Evolutionary conservation across 2,329 filamentous ascomycete species (phyloP).

Genomic region (Aspergillus fumigatiaffinis): DNA sequence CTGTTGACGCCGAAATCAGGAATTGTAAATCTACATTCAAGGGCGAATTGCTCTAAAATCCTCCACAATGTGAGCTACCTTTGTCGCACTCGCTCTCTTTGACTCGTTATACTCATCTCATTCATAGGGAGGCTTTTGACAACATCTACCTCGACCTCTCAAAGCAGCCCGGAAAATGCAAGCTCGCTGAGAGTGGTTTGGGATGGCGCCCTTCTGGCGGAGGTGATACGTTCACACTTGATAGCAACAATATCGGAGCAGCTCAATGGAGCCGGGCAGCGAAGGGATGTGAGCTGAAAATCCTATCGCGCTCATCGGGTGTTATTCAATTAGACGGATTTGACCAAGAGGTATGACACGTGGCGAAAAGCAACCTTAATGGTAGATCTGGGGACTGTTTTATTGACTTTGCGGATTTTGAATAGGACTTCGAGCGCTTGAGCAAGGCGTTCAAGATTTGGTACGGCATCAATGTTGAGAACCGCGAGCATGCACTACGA

Average conservation of each 20-base stretch:
- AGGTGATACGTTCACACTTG: conserved; percentile 90
- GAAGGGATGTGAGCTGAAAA: conserved; percentile 90
- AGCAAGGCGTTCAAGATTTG: conserved; percentile 95
- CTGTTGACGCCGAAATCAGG: not conserved
- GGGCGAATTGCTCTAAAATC: conserved; percentile 7
- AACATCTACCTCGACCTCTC: conserved; percentile 96
- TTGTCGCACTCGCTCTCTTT: not conserved
- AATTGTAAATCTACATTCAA: not conserved
- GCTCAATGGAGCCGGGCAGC: conserved; percentile 95
- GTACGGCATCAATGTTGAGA: conserved; percentile 92
- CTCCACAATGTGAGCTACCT: conserved; percentile 33
- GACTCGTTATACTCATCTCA: conserved; percentile 7
- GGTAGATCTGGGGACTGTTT: not conserved
- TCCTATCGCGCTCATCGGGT: conserved; percentile 76
- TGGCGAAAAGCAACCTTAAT: not conserved
- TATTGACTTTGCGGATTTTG: not conserved
- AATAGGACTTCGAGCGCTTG: conserved; percentile 82
- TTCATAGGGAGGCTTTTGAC: conserved; percentile 80
- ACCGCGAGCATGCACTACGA: conserved; percentile 86
- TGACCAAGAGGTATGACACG: conserved; percentile 64
- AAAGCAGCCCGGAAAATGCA: conserved; percentile 85
- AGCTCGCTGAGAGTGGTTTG: conserved; percentile 89
- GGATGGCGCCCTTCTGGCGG: conserved; percentile 90
- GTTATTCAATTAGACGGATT: conserved; percentile 95
- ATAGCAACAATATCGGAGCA: conserved; percentile 75